phyloP scores from a whole-genome alignment of 1,284 basidiomycete species.

The Veloporphyrellus conicus region DNA sequence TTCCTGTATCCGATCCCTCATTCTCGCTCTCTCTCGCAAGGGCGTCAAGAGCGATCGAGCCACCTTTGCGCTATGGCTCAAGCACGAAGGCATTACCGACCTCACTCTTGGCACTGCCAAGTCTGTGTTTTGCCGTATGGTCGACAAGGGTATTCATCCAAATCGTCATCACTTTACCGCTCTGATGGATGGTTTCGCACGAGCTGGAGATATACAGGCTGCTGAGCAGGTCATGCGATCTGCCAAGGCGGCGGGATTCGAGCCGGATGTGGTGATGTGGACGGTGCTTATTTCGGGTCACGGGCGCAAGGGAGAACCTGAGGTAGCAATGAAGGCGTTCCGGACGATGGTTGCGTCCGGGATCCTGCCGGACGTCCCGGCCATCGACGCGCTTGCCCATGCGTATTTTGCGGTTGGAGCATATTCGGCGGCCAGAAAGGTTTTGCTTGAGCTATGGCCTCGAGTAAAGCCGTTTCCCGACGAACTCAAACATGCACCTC shows the following conservation, averaged over 20 bases:
- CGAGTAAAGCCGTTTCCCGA: constrained; percentile 59
- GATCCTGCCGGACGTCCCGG: constrained; percentile 61
- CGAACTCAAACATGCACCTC: constrained; percentile 37
- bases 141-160: constrained; percentile 60
- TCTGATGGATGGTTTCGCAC: constrained; percentile 63
- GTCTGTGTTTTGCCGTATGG: constrained; percentile 51
- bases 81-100: constrained; percentile 52
- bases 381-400: constrained; percentile 64
- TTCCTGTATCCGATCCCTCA: constrained; percentile 40
- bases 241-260: constrained; percentile 46
- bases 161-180: constrained; percentile 65
- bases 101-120: constrained; percentile 49
- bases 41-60: constrained; percentile 52
- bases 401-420: constrained; percentile 58
- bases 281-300: constrained; percentile 69
- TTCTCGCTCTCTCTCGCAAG: constrained; percentile 45
- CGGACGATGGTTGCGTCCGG: constrained; percentile 57
- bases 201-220: constrained; percentile 48
- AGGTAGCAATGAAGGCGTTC: constrained; percentile 52
- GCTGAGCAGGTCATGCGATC: constrained; percentile 52
- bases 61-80: constrained; percentile 57
- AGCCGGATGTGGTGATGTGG: constrained; percentile 60
- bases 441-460: constrained; percentile 61
- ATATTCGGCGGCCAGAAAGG: constrained; percentile 45
- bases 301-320: constrained; percentile 54